Evolutionary conservation across 2,329 filamentous ascomycete species (phyloP).

Genomic region (Truncatella angustata): DNA sequence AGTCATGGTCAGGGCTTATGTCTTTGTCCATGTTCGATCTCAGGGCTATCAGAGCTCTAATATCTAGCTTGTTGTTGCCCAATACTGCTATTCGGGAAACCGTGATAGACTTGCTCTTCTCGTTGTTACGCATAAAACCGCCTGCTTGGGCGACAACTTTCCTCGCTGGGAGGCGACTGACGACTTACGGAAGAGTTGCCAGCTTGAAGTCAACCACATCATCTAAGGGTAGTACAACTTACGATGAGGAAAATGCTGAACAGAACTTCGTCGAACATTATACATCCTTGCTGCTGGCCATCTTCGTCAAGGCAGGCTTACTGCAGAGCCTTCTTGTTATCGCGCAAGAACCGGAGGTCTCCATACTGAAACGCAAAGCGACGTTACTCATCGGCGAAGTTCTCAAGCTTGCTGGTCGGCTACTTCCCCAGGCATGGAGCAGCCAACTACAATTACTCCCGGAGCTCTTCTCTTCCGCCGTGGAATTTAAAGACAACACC

Average conservation of each 20-base stretch:
- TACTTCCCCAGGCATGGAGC: slow-evolving; percentile 81
- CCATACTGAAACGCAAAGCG: slow-evolving; percentile 78
- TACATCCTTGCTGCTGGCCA: slow-evolving; percentile 80
- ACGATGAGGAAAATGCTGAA: slow-evolving; percentile 67
- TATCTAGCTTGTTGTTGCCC: slow-evolving; percentile 61
- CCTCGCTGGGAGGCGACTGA: slow-evolving; percentile 85
- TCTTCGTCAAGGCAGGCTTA: slow-evolving; percentile 80
- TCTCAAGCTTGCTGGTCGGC: slow-evolving; percentile 81
- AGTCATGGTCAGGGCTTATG: slow-evolving; percentile 92
- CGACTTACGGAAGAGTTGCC: slow-evolving; percentile 92
- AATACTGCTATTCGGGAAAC: slow-evolving; percentile 64
- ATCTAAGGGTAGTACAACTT: slow-evolving; percentile 46
- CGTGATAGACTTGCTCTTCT: slow-evolving; percentile 83
- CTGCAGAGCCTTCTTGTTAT: slow-evolving; percentile 61
- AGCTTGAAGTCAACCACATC: slow-evolving; percentile 66
- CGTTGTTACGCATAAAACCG: slow-evolving; percentile 80
- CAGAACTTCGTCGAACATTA: slow-evolving; percentile 93
- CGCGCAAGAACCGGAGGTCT: slow-evolving; percentile 66
- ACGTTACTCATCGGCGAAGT: slow-evolving; percentile 90
- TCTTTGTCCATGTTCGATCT: slow-evolving; percentile 86
- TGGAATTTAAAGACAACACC: slow-evolving; percentile 67
- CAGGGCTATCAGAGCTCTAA: slow-evolving; percentile 76
- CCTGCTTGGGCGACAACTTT: slow-evolving; percentile 95
- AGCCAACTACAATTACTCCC: slow-evolving; percentile 84
- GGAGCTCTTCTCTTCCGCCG: slow-evolving; percentile 75